phyloP scores from a whole-genome alignment of 768 basidiomycete species.

The Lentinula detonsa region DNA sequence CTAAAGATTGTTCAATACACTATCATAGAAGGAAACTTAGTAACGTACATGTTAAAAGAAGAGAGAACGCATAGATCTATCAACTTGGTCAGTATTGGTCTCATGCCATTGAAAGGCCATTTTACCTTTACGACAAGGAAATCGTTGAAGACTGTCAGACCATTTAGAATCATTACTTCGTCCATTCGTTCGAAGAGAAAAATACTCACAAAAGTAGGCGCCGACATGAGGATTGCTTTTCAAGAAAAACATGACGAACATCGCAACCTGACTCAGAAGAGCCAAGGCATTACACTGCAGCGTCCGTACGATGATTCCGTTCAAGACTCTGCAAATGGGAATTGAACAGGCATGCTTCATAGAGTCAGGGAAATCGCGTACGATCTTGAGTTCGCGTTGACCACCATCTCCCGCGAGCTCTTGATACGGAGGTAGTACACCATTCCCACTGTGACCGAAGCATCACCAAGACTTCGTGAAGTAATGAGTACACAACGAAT shows the following conservation, averaged over 20 bases:
- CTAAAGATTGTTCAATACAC: neutral
- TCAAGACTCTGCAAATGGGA: neutral
- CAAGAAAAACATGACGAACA: conserved; percentile 5
- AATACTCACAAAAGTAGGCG: conserved; percentile 2
- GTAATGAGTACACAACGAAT: neutral
- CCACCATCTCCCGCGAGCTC: neutral
- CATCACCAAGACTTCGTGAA: neutral
- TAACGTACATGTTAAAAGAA: neutral
- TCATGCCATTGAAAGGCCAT: neutral
- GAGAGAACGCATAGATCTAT: conserved; percentile 3
- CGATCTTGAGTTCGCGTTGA: conserved; percentile 3
- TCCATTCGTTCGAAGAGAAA: neutral
- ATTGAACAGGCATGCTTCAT: neutral
- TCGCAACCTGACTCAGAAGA: conserved; percentile 1
- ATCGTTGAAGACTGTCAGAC: conserved; percentile 1
- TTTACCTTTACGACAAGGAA: conserved; percentile 2
- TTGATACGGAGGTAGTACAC: conserved; percentile 4
- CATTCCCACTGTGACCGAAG: conserved; percentile 2
- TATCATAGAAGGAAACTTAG: neutral
- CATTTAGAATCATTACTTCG: neutral
- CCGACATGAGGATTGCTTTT: neutral
- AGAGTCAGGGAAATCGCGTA: neutral
- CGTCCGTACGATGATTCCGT: conserved; percentile 1
- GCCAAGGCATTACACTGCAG: neutral
- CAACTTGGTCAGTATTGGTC: neutral